Conservation (phyloP, 2,329 filamentous ascomycete species). For the Cryphonectria carpinicola region DNA sequence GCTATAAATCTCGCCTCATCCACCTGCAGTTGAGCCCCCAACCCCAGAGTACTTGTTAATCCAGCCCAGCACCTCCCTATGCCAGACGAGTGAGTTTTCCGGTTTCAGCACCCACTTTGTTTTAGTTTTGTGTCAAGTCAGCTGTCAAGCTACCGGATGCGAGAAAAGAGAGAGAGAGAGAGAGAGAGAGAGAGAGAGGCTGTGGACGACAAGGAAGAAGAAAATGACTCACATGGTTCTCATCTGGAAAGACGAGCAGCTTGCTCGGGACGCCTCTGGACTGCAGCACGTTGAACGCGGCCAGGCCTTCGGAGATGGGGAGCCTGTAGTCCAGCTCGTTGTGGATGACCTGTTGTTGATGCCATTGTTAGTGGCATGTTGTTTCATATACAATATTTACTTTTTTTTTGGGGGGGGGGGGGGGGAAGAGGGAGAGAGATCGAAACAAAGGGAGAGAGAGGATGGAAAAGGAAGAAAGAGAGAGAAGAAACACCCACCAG, state of each 20-base stretch:
- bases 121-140: slow-evolving; percentile 10
- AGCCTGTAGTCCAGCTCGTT: slow-evolving; percentile 69
- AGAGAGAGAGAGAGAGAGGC: neutral
- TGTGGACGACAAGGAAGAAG: neutral
- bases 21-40: slow-evolving; percentile 22
- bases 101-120: slow-evolving; percentile 63
- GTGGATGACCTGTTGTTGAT: slow-evolving; percentile 60
- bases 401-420: no score
- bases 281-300: slow-evolving; percentile 75
- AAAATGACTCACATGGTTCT: slow-evolving; percentile 59
- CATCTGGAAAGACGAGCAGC: slow-evolving; percentile 74
- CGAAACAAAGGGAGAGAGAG: no score
- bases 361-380: neutral
- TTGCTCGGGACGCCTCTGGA: slow-evolving; percentile 67
- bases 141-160: neutral
- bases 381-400: neutral
- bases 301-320: slow-evolving; percentile 57
- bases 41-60: slow-evolving; percentile 57
- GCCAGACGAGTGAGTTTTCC: slow-evolving; percentile 72
- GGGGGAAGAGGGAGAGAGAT: neutral
- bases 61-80: slow-evolving; percentile 69
- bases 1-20: neutral
- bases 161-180: neutral
- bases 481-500: slow-evolving; percentile 56
- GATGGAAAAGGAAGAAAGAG: no score